A percentile compares a stretch with the other conserved stretches of the same genome.
Conservation (phyloP, 805 yeast species). For the Kockiozyma suomiensis region DNA sequence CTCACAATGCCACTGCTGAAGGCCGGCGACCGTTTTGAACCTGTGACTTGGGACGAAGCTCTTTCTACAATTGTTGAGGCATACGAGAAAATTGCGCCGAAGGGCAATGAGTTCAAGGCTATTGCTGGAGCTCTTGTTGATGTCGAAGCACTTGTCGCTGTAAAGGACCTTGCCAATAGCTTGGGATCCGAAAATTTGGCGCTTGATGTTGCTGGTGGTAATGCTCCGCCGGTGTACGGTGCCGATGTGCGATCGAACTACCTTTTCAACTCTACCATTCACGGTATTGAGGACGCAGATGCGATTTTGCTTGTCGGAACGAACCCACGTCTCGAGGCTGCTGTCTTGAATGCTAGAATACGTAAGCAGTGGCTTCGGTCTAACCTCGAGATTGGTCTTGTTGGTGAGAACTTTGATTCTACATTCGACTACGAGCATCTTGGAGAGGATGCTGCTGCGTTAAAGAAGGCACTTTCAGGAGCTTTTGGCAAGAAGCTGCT, state of each 20-base stretch:
- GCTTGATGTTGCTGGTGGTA: constrained; percentile 62
- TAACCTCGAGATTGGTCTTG: constrained; percentile 63
- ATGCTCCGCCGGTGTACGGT: constrained; percentile 63
- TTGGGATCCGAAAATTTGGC: constrained; percentile 81
- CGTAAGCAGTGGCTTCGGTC: constrained; percentile 78
- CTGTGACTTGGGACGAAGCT: constrained; percentile 88
- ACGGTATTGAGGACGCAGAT: constrained; percentile 81
- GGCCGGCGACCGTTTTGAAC: constrained; percentile 66
- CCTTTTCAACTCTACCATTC: constrained; percentile 75
- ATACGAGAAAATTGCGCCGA: constrained; percentile 56
- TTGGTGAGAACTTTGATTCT: constrained; percentile 77
- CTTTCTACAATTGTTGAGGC: constrained; percentile 68
- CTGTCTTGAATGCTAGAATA: constrained; percentile 80
- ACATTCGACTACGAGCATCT: constrained; percentile 67
- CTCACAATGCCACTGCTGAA: constrained; percentile 78
- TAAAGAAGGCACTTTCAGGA: constrained; percentile 64
- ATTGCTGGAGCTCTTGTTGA: constrained; percentile 80
- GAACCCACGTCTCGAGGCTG: constrained; percentile 88
- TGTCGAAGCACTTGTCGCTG: constrained; percentile 78
- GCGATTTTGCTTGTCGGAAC: constrained; percentile 79
- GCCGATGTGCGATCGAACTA: constrained; percentile 77
- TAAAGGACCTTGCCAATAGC: constrained; percentile 75
- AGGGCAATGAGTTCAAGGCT: constrained; percentile 74
- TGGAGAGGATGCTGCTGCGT: constrained; percentile 61
- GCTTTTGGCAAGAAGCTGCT: constrained; percentile 68